phyloP scores from a whole-genome alignment of 225 moss, liverwort and hornwort species.

The Lunularia cruciata region DNA sequence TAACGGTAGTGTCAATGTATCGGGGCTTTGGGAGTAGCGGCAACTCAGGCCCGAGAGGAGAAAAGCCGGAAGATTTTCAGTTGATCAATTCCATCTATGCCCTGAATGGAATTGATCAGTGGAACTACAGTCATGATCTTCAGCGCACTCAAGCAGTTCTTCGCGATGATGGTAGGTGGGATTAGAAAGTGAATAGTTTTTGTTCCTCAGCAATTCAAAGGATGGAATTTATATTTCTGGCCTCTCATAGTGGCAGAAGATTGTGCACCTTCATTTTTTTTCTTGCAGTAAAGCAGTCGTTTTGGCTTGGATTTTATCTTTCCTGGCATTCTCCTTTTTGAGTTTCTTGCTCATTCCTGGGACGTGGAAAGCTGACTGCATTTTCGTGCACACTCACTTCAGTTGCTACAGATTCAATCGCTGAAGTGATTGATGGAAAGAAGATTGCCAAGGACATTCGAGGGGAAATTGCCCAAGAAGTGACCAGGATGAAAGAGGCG shows the following conservation, averaged over 20 bases:
- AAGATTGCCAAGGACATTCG: conserved; percentile 67
- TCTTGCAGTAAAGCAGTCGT: neutral
- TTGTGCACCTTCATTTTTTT: neutral
- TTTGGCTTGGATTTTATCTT: neutral
- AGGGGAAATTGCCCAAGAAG: conserved; percentile 57
- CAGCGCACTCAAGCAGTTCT: conserved; percentile 30
- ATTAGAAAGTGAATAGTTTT: neutral
- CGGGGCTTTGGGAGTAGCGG: too few relatives aligned
- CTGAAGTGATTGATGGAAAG: conserved; percentile 74
- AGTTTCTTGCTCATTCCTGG: neutral
- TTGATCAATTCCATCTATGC: conserved; percentile 1
- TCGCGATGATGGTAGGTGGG: conserved; percentile 33
- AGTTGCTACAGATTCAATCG: conserved; percentile 45
- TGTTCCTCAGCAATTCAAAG: neutral
- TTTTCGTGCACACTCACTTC: neutral
- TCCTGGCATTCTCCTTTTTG: neutral
- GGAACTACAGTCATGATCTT: conserved; percentile 30
- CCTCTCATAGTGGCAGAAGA: too few relatives aligned
- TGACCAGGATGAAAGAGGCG: conserved; percentile 54
- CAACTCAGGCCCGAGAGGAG: too few relatives aligned
- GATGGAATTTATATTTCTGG: neutral
- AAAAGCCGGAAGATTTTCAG: neutral
- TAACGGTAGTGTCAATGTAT: too few relatives aligned
- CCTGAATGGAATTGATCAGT: conserved; percentile 21
- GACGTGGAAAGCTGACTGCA: neutral